Conservation (phyloP, 2,329 filamentous ascomycete genomes). For the Cladophialophora bantiana region DNA sequence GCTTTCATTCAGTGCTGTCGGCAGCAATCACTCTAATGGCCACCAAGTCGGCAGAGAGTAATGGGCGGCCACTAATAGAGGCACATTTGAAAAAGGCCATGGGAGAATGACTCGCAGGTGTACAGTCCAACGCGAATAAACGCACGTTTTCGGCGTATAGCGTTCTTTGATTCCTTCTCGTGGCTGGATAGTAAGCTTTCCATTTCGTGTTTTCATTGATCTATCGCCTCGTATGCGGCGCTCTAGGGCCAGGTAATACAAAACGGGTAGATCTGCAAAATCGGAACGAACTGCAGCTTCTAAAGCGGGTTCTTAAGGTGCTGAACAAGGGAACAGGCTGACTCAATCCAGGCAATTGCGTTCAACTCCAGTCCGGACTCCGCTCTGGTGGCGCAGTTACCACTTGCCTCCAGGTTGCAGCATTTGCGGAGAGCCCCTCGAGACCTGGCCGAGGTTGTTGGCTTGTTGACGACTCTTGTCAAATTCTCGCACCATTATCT, state of each 20-base stretch:
- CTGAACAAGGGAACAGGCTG: background rate
- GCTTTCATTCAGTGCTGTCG: too few relatives aligned
- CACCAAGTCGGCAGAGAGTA: background rate
- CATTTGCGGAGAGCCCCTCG: slow-evolving; percentile 6
- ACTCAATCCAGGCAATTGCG: background rate
- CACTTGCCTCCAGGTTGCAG: slow-evolving; percentile 20
- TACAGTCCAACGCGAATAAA: background rate
- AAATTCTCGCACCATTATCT: slow-evolving; percentile 82
- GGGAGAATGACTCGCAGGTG: background rate
- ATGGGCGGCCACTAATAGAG: background rate
- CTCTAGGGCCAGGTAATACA: background rate
- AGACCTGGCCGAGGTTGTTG: slow-evolving; percentile 5
- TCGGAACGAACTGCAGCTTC: background rate
- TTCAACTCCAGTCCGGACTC: background rate
- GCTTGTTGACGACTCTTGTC: slow-evolving; percentile 63
- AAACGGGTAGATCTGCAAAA: background rate
- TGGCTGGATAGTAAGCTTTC: background rate
- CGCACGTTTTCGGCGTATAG: background rate
- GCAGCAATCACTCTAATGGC: background rate
- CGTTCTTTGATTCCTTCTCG: background rate
- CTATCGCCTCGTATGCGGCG: background rate
- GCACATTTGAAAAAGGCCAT: background rate
- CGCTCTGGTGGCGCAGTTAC: slow-evolving; percentile 1
- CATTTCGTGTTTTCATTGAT: background rate
- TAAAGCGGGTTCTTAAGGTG: background rate